phyloP scores from a whole-genome alignment of 2,329 filamentous ascomycete genomes.

The Coleophoma eucalyptorum region DNA sequence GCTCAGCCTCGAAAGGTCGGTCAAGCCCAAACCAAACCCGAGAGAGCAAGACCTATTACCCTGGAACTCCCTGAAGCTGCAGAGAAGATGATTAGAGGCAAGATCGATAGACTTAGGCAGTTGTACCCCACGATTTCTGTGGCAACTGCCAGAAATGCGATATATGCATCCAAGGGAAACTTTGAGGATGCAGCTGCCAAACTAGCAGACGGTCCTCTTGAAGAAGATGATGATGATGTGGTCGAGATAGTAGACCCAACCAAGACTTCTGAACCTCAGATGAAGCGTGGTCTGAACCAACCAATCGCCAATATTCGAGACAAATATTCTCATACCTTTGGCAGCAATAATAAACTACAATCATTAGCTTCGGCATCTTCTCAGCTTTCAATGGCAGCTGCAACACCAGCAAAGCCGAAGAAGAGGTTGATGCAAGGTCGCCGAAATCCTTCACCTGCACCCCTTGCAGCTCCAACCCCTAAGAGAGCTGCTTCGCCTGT shows the following conservation, averaged over 20 bases:
- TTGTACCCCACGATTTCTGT: constrained; percentile 44
- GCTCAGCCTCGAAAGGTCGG: neutral
- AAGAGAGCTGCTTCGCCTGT: constrained; percentile 14
- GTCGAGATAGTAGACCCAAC: constrained; percentile 15
- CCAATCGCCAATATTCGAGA: constrained; percentile 53
- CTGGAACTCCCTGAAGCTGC: constrained; percentile 43
- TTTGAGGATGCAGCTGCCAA: constrained; percentile 49
- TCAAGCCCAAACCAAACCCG: constrained; percentile 29
- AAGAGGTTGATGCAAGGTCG: constrained; percentile 28
- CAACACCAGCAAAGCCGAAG: constrained; percentile 24
- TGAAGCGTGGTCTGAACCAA: constrained; percentile 50
- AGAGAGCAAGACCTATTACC: constrained; percentile 43
- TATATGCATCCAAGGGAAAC: constrained; percentile 46
- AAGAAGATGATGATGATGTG: constrained; percentile 28
- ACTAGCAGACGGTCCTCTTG: constrained; percentile 38
- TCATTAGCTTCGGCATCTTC: neutral
- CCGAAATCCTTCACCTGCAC: constrained; percentile 21
- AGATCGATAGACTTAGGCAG: constrained; percentile 46
- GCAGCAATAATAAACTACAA: constrained; percentile 13
- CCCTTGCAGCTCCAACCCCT: constrained; percentile 14
- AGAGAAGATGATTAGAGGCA: constrained; percentile 43
- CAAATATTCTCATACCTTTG: constrained; percentile 46
- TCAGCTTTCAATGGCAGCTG: neutral
- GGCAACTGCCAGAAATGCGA: constrained; percentile 41
- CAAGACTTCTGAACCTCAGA: constrained; percentile 38